Conservation (phyloP, 495 filamentous ascomycete species). For the Aspergillus haitiensis region DNA sequence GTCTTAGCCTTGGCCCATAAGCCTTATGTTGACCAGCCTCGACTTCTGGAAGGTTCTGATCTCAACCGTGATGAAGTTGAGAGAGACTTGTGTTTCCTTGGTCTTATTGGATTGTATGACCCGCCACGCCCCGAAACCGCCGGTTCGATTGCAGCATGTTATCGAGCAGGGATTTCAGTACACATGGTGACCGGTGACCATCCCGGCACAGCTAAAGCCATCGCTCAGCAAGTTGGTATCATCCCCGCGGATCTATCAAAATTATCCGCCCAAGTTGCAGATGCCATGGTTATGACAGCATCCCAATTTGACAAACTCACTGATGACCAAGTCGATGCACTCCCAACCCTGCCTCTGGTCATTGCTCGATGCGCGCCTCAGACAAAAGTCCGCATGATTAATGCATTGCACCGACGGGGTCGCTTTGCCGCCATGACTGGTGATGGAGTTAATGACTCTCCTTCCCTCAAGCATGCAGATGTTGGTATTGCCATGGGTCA, state of each 20-base stretch:
- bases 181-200: slow-evolving; percentile 77
- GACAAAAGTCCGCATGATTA: slow-evolving; percentile 78
- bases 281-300: slow-evolving; percentile 68
- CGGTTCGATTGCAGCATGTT: slow-evolving; percentile 58
- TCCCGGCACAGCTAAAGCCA: slow-evolving; percentile 61
- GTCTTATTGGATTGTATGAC: slow-evolving; percentile 73
- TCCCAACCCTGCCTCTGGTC: slow-evolving; percentile 67
- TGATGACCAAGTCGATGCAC: slow-evolving; percentile 61
- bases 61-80: slow-evolving; percentile 60
- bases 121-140: slow-evolving; percentile 60
- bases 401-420: slow-evolving; percentile 66
- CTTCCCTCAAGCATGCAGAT: slow-evolving; percentile 77
- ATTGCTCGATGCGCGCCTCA: slow-evolving; percentile 70
- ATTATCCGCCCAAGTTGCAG: slow-evolving; percentile 54
- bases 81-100: slow-evolving; percentile 58
- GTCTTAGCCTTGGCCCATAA: slow-evolving; percentile 58
- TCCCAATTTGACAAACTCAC: slow-evolving; percentile 64
- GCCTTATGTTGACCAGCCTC: slow-evolving; percentile 33
- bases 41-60: slow-evolving; percentile 22
- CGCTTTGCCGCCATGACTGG: slow-evolving; percentile 77
- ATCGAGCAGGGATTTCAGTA: slow-evolving; percentile 63
- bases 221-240: slow-evolving; percentile 67
- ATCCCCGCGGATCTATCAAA: slow-evolving; percentile 53
- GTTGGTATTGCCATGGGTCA: slow-evolving; percentile 84
- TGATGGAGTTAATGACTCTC: slow-evolving; percentile 86